Conservation (phyloP, 441 rosid species). For the Gossypium davidsonii region DNA sequence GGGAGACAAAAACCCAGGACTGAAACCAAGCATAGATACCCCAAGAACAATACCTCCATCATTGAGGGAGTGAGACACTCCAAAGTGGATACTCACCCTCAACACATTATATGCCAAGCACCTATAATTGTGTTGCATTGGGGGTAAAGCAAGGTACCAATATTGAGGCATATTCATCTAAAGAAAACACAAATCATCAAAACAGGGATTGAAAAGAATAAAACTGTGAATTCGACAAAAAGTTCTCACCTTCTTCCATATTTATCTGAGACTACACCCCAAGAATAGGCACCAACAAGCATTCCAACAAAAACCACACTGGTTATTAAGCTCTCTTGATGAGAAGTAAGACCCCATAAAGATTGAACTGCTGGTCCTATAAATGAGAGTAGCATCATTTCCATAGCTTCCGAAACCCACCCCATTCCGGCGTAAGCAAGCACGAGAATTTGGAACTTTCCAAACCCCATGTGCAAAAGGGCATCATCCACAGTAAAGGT, state of each 20-base stretch:
- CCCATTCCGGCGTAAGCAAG: constrained; percentile 92
- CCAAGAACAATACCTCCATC: too few relatives aligned
- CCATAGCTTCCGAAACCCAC: constrained; percentile 95
- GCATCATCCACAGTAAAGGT: constrained; percentile 78
- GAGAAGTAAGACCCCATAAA: constrained; percentile 66
- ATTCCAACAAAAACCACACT: constrained; percentile 84
- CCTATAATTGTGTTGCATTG: too few relatives aligned
- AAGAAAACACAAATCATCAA: background rate
- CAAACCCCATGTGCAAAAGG: constrained; percentile 72
- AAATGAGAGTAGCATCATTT: constrained; percentile 92
- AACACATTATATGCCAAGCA: background rate
- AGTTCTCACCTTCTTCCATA: constrained; percentile 66
- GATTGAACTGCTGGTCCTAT: constrained; percentile 82
- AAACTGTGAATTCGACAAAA: background rate
- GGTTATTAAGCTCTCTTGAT: constrained; percentile 69
- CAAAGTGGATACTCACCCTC: too few relatives aligned
- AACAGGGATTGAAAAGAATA: background rate
- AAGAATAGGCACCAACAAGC: constrained; percentile 82
- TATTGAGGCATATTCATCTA: background rate
- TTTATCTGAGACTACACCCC: constrained; percentile 86
- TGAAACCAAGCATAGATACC: too few relatives aligned
- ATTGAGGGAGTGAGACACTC: background rate
- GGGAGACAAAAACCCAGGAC: too few relatives aligned
- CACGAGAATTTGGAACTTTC: constrained; percentile 71
- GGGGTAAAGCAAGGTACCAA: background rate